These are phyloP conservation scores for Nemania bipapillata DNA, from an alignment of 2,329 filamentous ascomycete genomes.

Conservation along the genomic window DNA sequence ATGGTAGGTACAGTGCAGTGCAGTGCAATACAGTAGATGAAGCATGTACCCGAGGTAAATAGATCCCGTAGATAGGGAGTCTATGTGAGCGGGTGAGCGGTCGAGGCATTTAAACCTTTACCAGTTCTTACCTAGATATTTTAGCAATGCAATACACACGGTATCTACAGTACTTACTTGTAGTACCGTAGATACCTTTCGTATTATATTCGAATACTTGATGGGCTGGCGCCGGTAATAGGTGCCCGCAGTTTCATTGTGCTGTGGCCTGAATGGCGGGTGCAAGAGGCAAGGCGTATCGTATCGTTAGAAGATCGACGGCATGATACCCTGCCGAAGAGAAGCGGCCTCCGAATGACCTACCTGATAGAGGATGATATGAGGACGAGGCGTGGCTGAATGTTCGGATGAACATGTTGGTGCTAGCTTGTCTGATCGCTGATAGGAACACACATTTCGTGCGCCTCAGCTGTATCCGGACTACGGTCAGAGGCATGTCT, in stretches of 20 bases:
- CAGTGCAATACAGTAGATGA: neutral
- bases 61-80: neutral
- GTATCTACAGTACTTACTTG: too few species aligned
- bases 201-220: neutral
- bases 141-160: neutral
- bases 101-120: constrained; percentile 13
- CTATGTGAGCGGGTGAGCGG: neutral
- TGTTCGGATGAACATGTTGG: constrained; percentile 18
- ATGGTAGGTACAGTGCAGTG: neutral
- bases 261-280: constrained; percentile 5
- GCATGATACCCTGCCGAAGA: constrained; percentile 2
- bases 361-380: neutral
- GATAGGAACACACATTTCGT: neutral
- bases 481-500: neutral
- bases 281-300: constrained; percentile 10
- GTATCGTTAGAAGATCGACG: constrained; percentile 12
- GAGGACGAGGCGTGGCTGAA: neutral
- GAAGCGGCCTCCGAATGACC: neutral
- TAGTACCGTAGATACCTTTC: neutral
- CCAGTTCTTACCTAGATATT: neutral
- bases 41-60: neutral
- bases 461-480: constrained; percentile 12
- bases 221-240: neutral
- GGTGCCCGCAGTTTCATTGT: constrained; percentile 26
- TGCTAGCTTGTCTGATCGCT: constrained; percentile 15